A percentile compares a stretch with the other conserved stretches of the same genome.
These are phyloP conservation scores for Graphilbum fragrans DNA, from an alignment of 2,329 filamentous ascomycete genomes.

Conservation along the genomic window DNA sequence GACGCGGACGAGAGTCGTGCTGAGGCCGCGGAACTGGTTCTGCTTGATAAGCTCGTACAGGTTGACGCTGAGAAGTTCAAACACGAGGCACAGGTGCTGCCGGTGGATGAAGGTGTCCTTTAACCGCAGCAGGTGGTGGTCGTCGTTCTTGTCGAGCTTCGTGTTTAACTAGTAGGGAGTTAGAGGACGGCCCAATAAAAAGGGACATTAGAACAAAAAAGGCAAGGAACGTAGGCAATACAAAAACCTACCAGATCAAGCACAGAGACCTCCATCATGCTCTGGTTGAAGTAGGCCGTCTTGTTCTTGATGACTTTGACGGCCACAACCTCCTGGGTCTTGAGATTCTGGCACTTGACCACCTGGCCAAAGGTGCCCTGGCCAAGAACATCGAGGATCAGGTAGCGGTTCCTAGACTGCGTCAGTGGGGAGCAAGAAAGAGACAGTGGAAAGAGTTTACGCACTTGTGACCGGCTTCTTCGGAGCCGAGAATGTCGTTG, in stretches of 20 bases:
- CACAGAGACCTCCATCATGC: slow-evolving; percentile 99
- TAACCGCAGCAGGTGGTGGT: slow-evolving; percentile 85
- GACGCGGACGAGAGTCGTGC: slow-evolving; percentile 90
- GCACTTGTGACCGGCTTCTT: slow-evolving; percentile 95
- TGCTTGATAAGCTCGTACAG: slow-evolving; percentile 98
- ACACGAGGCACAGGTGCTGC: slow-evolving; percentile 92
- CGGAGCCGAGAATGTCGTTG: slow-evolving; percentile 94
- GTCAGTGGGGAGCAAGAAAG: slow-evolving; percentile 5
- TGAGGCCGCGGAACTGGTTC: slow-evolving; percentile 94
- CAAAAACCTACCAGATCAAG: slow-evolving; percentile 63
- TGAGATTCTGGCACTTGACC: slow-evolving; percentile 96
- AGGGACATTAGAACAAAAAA: neutral
- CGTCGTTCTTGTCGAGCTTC: slow-evolving; percentile 98
- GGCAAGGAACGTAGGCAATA: too few relatives aligned
- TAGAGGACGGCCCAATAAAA: neutral
- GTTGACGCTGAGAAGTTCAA: slow-evolving; percentile 93
- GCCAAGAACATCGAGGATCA: slow-evolving; percentile 91
- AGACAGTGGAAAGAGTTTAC: slow-evolving; percentile 16
- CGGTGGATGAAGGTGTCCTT: slow-evolving; percentile 98
- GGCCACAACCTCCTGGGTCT: slow-evolving; percentile 95
- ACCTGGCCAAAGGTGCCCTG: slow-evolving; percentile 98
- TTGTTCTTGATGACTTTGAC: slow-evolving; percentile 99
- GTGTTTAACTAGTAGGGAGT: slow-evolving; percentile 64
- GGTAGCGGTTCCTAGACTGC: slow-evolving; percentile 66
- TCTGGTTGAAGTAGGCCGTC: slow-evolving; percentile 98